Conservation (phyloP, 805 yeast genomes). For the Metschnikowia drakensbergensis region DNA sequence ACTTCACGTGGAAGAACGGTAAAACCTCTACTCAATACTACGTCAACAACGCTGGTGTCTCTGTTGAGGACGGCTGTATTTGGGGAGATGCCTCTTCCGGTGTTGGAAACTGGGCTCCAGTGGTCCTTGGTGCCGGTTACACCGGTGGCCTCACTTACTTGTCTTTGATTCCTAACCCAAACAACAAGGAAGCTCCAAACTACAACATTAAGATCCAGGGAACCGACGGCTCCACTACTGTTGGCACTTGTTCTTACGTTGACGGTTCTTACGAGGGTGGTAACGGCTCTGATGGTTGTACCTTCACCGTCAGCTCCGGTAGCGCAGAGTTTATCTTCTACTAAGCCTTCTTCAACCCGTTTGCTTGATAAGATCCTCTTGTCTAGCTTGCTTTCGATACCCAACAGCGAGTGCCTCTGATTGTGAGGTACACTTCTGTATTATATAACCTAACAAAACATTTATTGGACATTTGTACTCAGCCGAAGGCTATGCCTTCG, state of each 20-base stretch:
- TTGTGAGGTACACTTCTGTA: conserved; percentile 2
- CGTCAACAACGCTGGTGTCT: conserved; percentile 74
- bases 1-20: conserved; percentile 57
- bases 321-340: conserved; percentile 19
- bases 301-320: conserved; percentile 18
- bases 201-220: conserved; percentile 41
- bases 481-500: conserved; percentile 40
- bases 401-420: conserved; percentile 5
- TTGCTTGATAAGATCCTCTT: background rate
- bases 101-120: conserved; percentile 78
- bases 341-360: conserved; percentile 5
- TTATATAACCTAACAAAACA: background rate
- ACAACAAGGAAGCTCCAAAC: conserved; percentile 47
- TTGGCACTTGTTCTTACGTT: conserved; percentile 17
- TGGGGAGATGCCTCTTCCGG: conserved; percentile 62
- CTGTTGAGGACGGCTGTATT: conserved; percentile 63
- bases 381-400: conserved; percentile 12
- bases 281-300: conserved; percentile 19
- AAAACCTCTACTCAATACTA: conserved; percentile 69
- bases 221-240: conserved; percentile 15
- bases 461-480: background rate
- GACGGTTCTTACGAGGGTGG: conserved; percentile 19
- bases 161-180: conserved; percentile 75
- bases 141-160: conserved; percentile 58
- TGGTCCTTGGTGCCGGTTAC: conserved; percentile 74